These are phyloP conservation scores for Gorgonomyces haynaldii DNA, from an alignment of 192 early-diverging fungal genomes.

Conservation along the genomic window DNA sequence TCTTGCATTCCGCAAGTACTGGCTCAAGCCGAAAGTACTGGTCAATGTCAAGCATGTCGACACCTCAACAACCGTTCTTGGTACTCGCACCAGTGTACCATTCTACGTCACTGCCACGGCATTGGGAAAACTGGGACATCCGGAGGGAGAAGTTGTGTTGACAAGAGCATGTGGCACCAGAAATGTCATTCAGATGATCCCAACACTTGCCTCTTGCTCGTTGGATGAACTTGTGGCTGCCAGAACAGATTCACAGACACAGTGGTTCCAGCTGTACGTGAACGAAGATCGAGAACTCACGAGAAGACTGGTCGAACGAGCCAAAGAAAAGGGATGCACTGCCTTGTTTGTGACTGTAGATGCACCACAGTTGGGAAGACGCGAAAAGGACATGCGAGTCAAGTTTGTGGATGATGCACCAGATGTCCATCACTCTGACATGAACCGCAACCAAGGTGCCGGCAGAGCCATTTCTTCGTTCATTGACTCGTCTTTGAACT, in stretches of 20 bases:
- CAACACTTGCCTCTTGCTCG: conserved; percentile 59
- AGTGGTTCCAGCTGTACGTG: conserved; percentile 49
- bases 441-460: conserved; percentile 45
- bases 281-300: conserved; percentile 35
- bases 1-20: conserved; percentile 60
- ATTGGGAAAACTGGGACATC: conserved; percentile 54
- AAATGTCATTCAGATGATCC: conserved; percentile 65
- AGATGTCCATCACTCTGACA: conserved; percentile 20
- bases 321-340: conserved; percentile 27
- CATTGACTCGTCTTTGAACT: conserved; percentile 75
- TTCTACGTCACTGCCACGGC: conserved; percentile 49
- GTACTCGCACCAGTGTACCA: conserved; percentile 19
- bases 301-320: conserved; percentile 20
- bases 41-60: conserved; percentile 33
- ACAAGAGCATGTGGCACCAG: conserved; percentile 40
- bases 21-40: conserved; percentile 44
- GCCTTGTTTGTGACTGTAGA: conserved; percentile 73
- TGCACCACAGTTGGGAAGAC: conserved; percentile 56
- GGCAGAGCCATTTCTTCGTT: conserved; percentile 60
- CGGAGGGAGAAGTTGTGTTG: conserved; percentile 58
- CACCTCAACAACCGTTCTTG: conserved; percentile 27
- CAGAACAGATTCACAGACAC: conserved; percentile 16
- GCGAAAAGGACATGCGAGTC: conserved; percentile 73
- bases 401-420: conserved; percentile 46
- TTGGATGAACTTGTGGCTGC: conserved; percentile 43